Evolutionary conservation across 179 eudicot species (phyloP), one percentile per base, ranked within the genome.

Genomic region (Gypsophila paniculata): DNA sequence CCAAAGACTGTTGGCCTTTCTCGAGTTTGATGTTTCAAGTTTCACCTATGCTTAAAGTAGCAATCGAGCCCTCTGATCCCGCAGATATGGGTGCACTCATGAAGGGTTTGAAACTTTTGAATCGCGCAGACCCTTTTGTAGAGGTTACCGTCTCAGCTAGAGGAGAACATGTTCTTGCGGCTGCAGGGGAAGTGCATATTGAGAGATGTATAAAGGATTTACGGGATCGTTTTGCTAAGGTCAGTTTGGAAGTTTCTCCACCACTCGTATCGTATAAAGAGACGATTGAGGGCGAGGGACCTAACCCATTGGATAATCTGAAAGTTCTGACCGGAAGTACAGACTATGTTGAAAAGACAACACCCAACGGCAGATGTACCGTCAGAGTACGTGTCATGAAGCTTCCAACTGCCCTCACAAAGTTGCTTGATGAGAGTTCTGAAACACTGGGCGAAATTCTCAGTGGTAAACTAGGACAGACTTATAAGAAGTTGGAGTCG

Each of bases 111-210:
- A 86, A 83, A 75, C 91, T 93, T 63, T 71, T 93, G 46, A 93
- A 93, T 64, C 90, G 89, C 13, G 98, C 97, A 0, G 98, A 93
- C 73, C 93, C 98, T 1, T 93, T 93, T 82, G 98, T 93, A 15
- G 98, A 93, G 86, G 96, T 93, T 68, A 82, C 86, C 17, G 89
- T 93, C 75, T 91, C 97, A 73, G 77, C 96, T 66, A 84, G 93
- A 77, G 98, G 98, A 29, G 98, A 91, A 75, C 97, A 93, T 63
- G 97, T 93, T 48, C 89, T 93, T 74, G 89, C 98, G 38, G 96
- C 97, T 60, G 97, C 97, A 15, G 97, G 98, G 32, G 98, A 91
- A 80, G 96, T 93, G 60, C 98, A 93, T 81, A 82, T 93, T 10
- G 97, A 91, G 83, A 84, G 98, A 79, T 93, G 98, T 72, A 85